Conservation (phyloP, 2,329 filamentous ascomycete species). For the Cladosporium halotolerans region DNA sequence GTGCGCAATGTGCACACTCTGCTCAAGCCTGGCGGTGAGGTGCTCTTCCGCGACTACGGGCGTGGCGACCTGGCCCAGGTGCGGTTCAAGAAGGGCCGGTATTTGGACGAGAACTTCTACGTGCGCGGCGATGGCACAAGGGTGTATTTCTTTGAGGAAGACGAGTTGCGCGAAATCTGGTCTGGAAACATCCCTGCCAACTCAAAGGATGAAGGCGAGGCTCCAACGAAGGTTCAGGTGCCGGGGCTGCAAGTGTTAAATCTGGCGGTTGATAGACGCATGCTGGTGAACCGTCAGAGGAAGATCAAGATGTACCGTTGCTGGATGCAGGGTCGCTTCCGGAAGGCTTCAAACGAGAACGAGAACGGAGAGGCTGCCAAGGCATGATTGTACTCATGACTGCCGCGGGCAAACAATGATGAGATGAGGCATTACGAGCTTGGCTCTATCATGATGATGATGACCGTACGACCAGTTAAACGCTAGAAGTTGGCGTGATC, state of each 20-base stretch:
- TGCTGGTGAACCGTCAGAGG: slow-evolving; percentile 85
- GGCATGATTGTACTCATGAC: not conserved
- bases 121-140: slow-evolving; percentile 90
- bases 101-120: slow-evolving; percentile 95
- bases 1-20: slow-evolving; percentile 74
- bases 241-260: slow-evolving; percentile 61
- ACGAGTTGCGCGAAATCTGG: slow-evolving; percentile 79
- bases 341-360: slow-evolving; percentile 42
- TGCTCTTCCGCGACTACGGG: slow-evolving; percentile 95
- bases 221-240: slow-evolving; percentile 11
- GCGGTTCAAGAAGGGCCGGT: slow-evolving; percentile 90
- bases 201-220: slow-evolving; percentile 18
- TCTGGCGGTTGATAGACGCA: slow-evolving; percentile 75
- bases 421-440: too few relatives aligned
- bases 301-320: slow-evolving; percentile 98
- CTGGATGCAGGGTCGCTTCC: slow-evolving; percentile 84
- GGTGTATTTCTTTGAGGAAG: slow-evolving; percentile 93
- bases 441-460: too few relatives aligned
- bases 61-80: slow-evolving; percentile 94
- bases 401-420: too few relatives aligned
- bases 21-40: slow-evolving; percentile 85
- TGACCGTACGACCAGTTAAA: too few relatives aligned
- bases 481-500: too few relatives aligned
- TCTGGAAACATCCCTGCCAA: slow-evolving; percentile 33
- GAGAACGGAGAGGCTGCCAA: not conserved